Conservation (phyloP, 345 rosid species). For the Gossypium longicalyx region DNA sequence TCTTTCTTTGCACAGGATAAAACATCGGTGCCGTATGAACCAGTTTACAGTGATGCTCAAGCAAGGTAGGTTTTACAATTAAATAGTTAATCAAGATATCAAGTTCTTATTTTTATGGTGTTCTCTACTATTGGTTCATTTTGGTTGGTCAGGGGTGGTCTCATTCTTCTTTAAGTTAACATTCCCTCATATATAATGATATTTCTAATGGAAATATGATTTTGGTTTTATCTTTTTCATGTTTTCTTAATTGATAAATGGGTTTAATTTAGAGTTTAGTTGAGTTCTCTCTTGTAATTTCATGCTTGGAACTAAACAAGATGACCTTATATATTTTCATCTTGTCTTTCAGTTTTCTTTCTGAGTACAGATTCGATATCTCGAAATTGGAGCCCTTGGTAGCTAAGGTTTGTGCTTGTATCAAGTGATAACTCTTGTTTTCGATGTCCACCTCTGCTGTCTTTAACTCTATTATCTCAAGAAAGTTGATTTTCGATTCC, state of each 20-base stretch:
- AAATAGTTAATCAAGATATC: neutral
- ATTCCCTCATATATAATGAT: no score
- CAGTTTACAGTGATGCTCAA: slow-evolving; percentile 80
- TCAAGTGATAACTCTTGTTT: neutral
- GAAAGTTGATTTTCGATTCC: neutral
- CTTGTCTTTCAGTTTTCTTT: slow-evolving; percentile 52
- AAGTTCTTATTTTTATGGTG: neutral
- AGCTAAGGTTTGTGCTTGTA: slow-evolving; percentile 62
- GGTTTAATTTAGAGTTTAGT: neutral
- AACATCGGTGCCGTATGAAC: slow-evolving; percentile 69
- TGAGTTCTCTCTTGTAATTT: neutral
- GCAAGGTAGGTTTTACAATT: slow-evolving; percentile 51
- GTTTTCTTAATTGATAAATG: no score
- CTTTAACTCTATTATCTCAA: neutral
- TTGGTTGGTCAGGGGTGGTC: neutral
- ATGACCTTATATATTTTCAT: neutral
- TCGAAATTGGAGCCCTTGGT: slow-evolving; percentile 92
- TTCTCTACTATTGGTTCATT: neutral
- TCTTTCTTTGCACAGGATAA: slow-evolving; percentile 53
- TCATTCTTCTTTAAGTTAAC: neutral
- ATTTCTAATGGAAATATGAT: no score
- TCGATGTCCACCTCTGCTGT: neutral
- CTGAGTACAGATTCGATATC: slow-evolving; percentile 73
- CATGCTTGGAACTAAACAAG: neutral
- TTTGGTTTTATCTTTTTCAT: no score